Conservation (phyloP, 1,284 basidiomycete species). For the Earliella scabrosa region DNA sequence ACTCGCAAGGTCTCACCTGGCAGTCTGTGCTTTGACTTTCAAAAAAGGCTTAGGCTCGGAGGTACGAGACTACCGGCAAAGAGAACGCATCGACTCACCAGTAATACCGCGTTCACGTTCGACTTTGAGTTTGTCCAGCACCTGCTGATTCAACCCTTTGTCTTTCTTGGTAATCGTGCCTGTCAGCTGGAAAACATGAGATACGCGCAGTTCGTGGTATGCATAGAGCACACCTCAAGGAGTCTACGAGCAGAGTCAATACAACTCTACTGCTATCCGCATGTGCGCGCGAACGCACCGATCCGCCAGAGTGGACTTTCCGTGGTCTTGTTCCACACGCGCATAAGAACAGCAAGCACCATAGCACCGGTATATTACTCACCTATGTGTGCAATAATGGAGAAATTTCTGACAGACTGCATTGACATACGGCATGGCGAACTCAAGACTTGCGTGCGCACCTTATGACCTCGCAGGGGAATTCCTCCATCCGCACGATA, state of each 20-base stretch:
- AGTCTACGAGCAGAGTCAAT: conserved; percentile 44
- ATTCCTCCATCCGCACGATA: conserved; percentile 65
- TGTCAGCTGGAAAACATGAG: conserved; percentile 64
- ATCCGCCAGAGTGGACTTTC: conserved; percentile 92
- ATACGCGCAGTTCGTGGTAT: not conserved
- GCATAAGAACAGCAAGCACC: not conserved
- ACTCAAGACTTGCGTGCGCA: conserved; percentile 34
- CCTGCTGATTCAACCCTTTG: conserved; percentile 79
- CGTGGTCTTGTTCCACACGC: conserved; percentile 63
- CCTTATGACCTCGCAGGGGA: conserved; percentile 79
- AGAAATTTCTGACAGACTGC: conserved; percentile 80
- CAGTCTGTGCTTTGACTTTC: conserved; percentile 89
- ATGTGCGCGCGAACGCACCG: conserved; percentile 47
- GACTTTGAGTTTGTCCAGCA: conserved; percentile 96
- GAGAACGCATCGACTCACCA: conserved; percentile 48
- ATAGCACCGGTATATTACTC: conserved; percentile 7
- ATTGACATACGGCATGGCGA: conserved; percentile 1
- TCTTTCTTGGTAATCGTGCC: conserved; percentile 79
- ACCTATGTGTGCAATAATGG: conserved; percentile 95
- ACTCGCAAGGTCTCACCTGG: conserved; percentile 55
- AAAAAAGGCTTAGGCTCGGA: conserved; percentile 6
- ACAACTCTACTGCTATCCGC: not conserved
- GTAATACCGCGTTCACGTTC: conserved; percentile 95
- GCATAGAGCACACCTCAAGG: conserved; percentile 56
- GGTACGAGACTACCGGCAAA: not conserved